Evolutionary conservation across 306 rosid species (phyloP).

Genomic region (Trichosanthes truncata): DNA sequence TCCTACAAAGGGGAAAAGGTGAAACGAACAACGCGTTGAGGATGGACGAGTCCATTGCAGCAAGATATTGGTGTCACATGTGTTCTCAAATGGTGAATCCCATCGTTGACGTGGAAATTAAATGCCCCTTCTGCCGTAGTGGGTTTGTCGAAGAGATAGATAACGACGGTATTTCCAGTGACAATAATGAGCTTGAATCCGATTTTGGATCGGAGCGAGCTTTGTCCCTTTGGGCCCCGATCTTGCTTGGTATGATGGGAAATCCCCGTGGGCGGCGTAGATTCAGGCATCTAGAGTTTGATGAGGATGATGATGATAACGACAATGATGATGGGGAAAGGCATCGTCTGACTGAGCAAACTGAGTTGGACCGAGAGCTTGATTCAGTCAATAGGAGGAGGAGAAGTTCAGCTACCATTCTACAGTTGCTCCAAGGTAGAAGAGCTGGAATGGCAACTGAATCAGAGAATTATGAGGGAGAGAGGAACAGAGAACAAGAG

Average conservation of each 20-base stretch:
- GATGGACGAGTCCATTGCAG: constrained; percentile 49
- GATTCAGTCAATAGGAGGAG: constrained; percentile 62
- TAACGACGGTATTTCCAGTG: constrained; percentile 9
- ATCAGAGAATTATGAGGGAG: constrained; percentile 31
- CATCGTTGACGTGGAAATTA: constrained; percentile 41
- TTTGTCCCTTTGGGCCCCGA: constrained; percentile 71
- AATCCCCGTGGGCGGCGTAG: constrained; percentile 43
- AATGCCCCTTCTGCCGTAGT: constrained; percentile 53
- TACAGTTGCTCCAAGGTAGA: constrained; percentile 67
- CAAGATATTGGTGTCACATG: constrained; percentile 60
- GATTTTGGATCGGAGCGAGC: constrained; percentile 45
- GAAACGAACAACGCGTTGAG: background rate
- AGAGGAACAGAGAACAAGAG: constrained; percentile 35
- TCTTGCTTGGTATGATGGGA: constrained; percentile 69
- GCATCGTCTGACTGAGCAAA: constrained; percentile 20
- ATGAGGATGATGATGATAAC: constrained; percentile 27
- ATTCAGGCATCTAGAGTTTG: constrained; percentile 31
- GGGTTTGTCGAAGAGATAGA: constrained; percentile 59
- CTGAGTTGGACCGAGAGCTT: constrained; percentile 39
- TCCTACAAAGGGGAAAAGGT: background rate
- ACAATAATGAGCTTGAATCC: constrained; percentile 21
- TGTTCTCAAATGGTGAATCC: constrained; percentile 55
- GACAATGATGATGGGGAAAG: constrained; percentile 16
- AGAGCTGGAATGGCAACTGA: constrained; percentile 58
- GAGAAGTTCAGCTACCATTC: constrained; percentile 54